phyloP scores from a whole-genome alignment of 495 filamentous ascomycete genomes.

The Penicillium steckii region DNA sequence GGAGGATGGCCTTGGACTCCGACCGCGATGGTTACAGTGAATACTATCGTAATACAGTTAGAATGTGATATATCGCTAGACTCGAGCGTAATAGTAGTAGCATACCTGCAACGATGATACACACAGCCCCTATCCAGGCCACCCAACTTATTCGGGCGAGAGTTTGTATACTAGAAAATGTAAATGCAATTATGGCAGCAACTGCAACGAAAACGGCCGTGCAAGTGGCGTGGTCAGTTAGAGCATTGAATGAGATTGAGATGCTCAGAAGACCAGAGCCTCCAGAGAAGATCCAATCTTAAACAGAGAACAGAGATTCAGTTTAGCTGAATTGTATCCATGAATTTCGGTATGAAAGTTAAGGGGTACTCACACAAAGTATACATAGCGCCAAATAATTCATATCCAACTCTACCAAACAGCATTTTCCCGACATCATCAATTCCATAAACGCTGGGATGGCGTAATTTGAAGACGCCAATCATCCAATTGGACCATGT shows the following conservation, averaged over 20 bases:
- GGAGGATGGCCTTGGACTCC: constrained; percentile 49
- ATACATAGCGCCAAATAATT: constrained; percentile 57
- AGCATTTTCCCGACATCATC: constrained; percentile 67
- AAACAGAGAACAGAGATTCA: no score
- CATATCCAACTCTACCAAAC: constrained; percentile 57
- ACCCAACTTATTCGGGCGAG: constrained; percentile 37
- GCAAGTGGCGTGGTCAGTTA: constrained; percentile 63
- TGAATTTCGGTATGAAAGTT: no score
- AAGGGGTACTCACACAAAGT: constrained; percentile 22
- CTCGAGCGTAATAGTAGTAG: constrained; percentile 16
- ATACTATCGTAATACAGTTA: constrained; percentile 46
- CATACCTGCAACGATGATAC: constrained; percentile 35
- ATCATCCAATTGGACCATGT: constrained; percentile 73
- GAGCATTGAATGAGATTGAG: constrained; percentile 65
- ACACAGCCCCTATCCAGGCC: constrained; percentile 34
- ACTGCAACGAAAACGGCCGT: constrained; percentile 46
- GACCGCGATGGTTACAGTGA: constrained; percentile 67
- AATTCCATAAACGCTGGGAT: constrained; percentile 63
- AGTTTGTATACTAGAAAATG: constrained; percentile 34
- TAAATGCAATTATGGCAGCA: constrained; percentile 31
- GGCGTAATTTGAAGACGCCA: constrained; percentile 65
- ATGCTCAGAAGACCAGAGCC: constrained; percentile 60
- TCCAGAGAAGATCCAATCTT: constrained; percentile 44
- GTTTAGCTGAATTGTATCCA: no score
- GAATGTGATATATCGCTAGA: neutral